phyloP scores from a whole-genome alignment of 345 rosid species.

The Triadica sebifera region DNA sequence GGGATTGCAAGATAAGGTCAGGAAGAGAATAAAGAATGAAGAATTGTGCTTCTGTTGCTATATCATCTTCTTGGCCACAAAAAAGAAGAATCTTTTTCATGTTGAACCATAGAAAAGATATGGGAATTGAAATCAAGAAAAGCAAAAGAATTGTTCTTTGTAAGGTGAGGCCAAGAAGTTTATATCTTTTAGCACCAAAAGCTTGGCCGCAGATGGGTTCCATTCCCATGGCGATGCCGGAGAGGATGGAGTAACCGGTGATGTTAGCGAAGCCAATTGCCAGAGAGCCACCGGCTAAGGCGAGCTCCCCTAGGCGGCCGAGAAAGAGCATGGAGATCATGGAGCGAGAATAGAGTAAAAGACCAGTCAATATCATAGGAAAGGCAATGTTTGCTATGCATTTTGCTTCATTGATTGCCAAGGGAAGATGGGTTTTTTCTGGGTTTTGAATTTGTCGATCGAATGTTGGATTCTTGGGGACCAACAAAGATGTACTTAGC shows the following conservation, averaged over 20 bases:
- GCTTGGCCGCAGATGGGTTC: conserved; percentile 54
- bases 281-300: conserved; percentile 46
- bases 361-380: conserved; percentile 46
- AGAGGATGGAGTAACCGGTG: conserved; percentile 83
- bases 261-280: conserved; percentile 51
- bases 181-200: conserved; percentile 42
- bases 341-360: conserved; percentile 44
- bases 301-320: conserved; percentile 43
- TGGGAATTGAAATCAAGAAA: conserved; percentile 38
- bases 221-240: conserved; percentile 69
- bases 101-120: conserved; percentile 41
- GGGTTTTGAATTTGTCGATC: conserved; percentile 29
- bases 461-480: conserved; percentile 34
- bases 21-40: conserved; percentile 41
- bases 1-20: conserved; percentile 42
- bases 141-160: conserved; percentile 47
- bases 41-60: conserved; percentile 35
- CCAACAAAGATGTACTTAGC: conserved; percentile 34
- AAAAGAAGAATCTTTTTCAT: conserved; percentile 34
- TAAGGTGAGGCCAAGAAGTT: conserved; percentile 31
- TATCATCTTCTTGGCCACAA: conserved; percentile 41
- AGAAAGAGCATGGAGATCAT: conserved; percentile 58
- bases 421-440: conserved; percentile 19
- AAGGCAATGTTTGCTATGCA: conserved; percentile 35
- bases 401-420: conserved; percentile 31